These are phyloP conservation scores for Cucumis cinereus DNA, from an alignment of 306 rosid species.

Conservation along the genomic window DNA sequence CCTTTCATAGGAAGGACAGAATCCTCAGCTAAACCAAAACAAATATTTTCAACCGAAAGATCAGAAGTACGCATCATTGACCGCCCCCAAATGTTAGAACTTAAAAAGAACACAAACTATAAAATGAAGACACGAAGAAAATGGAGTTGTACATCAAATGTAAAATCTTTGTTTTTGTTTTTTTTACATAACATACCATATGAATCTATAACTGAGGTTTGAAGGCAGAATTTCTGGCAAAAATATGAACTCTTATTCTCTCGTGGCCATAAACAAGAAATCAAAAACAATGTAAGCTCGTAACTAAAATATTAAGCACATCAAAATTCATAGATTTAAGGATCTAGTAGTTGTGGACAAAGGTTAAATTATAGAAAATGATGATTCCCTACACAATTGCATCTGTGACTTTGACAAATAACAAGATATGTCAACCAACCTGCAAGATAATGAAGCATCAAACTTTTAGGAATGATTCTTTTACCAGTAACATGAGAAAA, in stretches of 20 bases:
- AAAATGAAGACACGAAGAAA: not conserved
- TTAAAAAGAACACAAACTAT: too few relatives aligned
- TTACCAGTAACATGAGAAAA: not conserved
- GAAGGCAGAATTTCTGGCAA: not conserved
- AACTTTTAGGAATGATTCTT: not conserved
- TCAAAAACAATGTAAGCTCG: not conserved
- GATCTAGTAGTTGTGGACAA: not conserved
- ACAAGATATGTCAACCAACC: constrained; percentile 6
- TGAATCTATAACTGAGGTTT: not conserved
- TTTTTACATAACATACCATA: constrained; percentile 1
- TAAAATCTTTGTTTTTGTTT: not conserved
- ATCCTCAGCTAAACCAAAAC: too few relatives aligned
- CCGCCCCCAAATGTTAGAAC: too few relatives aligned
- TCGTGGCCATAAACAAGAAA: constrained; percentile 8
- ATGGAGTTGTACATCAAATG: not conserved
- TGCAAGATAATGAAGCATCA: constrained; percentile 4
- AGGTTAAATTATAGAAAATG: constrained; percentile 1
- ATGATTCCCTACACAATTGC: constrained; percentile 1
- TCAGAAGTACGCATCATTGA: too few relatives aligned
- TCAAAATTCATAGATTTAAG: constrained; percentile 1
- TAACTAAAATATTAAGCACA: not conserved
- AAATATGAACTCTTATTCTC: constrained; percentile 7
- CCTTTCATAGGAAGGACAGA: not conserved
- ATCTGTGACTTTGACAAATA: not conserved
- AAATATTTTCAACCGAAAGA: too few relatives aligned